phyloP scores from a whole-genome alignment of 2,329 filamentous ascomycete species.

The Sordariomycetes sp. region DNA sequence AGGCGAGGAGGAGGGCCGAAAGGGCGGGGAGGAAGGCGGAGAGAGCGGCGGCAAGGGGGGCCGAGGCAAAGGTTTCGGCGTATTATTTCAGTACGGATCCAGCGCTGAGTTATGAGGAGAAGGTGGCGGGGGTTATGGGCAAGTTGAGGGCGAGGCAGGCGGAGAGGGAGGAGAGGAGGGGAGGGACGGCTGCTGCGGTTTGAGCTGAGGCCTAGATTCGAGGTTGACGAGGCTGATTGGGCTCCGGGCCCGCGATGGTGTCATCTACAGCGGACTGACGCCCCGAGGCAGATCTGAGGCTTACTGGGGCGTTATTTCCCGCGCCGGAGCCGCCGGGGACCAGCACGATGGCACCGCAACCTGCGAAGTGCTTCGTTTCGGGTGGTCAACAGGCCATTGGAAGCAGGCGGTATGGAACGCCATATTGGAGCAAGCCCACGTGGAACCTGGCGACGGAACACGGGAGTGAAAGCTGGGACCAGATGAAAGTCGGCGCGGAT shows the following conservation, averaged over 20 bases:
- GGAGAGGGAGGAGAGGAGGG: constrained; percentile 11
- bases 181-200: neutral
- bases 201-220: neutral
- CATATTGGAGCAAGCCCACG: no score
- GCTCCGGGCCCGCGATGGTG: neutral
- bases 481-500: no score
- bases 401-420: no score
- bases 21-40: constrained; percentile 18
- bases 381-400: no score
- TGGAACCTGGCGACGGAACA: no score
- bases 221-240: neutral
- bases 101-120: constrained; percentile 8
- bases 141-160: constrained; percentile 25
- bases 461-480: no score
- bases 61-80: constrained; percentile 3
- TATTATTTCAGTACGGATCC: constrained; percentile 8
- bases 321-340: no score
- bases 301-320: no score
- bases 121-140: constrained; percentile 12
- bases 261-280: neutral
- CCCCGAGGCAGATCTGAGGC: no score
- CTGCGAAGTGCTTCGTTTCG: no score
- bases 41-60: constrained; percentile 2
- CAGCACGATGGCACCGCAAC: no score
- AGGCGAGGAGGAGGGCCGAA: constrained; percentile 20